phyloP scores from a whole-genome alignment of 2,329 filamentous ascomycete species.

The Fusarium xylarioides region DNA sequence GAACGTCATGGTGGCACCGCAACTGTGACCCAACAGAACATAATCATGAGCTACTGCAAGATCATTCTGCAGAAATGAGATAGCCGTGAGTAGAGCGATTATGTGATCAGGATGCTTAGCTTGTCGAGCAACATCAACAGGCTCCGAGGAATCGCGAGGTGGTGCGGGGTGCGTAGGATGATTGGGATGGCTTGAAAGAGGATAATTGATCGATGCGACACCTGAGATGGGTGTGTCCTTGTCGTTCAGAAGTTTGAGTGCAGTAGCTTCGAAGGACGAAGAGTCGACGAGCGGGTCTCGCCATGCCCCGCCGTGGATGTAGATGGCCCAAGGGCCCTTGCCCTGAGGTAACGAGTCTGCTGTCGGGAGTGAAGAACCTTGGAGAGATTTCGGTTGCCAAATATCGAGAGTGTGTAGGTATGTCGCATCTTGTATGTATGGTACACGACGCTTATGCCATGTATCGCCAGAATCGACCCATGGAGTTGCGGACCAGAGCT shows the following conservation, averaged over 20 bases:
- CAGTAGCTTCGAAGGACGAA: neutral
- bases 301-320: conserved; percentile 11
- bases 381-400: neutral
- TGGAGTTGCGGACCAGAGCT: neutral
- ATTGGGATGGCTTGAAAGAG: neutral
- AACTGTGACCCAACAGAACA: neutral
- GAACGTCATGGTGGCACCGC: neutral
- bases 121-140: neutral
- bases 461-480: neutral
- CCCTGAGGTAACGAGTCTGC: accelerated
- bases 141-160: neutral
- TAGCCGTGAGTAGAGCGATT: neutral
- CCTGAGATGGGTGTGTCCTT: neutral
- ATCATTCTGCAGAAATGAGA: neutral
- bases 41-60: neutral
- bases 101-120: conserved; percentile 4
- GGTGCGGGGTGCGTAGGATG: neutral
- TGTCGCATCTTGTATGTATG: neutral
- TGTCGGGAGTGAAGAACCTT: accelerated
- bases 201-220: neutral
- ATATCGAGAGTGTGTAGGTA: neutral
- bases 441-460: neutral
- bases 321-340: neutral
- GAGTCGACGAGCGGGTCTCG: conserved; percentile 8
- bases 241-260: neutral